Base-by-base conservation (phyloP, 441 rosid species). In the Omphalea diandra region DNA sequence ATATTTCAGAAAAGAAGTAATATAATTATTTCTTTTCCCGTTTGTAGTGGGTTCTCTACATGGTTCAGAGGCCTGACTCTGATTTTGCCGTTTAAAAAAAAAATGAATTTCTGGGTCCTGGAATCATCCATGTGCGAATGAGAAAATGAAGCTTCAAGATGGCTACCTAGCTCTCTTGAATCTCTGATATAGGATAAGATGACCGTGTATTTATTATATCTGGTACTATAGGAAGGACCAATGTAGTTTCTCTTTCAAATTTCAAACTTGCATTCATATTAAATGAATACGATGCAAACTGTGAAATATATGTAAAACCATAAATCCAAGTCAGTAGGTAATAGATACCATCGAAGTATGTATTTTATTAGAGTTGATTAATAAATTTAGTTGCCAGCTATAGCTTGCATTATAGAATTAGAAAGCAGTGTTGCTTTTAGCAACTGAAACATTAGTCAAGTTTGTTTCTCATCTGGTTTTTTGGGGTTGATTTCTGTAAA, bases 81-180 rank as follows among this genome's bases (percentile, higher is more conserved):
- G 14, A 52, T 68, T 68, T 55, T 68, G 71, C 55, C 53, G 52
- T 55, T 26, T 54, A 53, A 61, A 36, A 26, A 38, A 26, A 2
- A 38, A 32, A 46, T 7, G 9, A 67, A 26, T 18, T 20, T 63
- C 10, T 10, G 7, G 20, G 40, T 65, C 43, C 12, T 27, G 35
- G 74, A 75, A 68, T 53, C 32, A 55, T 35, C 36, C 76, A 75
- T 73, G 71, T 73, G 70, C 66, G 31, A 0, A 40, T 9, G 73
- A 66, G 68, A 73, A 38, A 55, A 73, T 33, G 81, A 58, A 64
- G 75, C 54, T 57, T 66, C 75, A 11, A 38, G n/a, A n/a, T n/a
- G 58, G 33, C 7, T 17, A n/a, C n/a, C n/a, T 26, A 7, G 32
- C 44, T 35, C 12, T 54, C 60, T 9, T 35, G 50, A 56, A 63